Conservation (phyloP, 441 rosid species). For the Mallotus repandus region DNA sequence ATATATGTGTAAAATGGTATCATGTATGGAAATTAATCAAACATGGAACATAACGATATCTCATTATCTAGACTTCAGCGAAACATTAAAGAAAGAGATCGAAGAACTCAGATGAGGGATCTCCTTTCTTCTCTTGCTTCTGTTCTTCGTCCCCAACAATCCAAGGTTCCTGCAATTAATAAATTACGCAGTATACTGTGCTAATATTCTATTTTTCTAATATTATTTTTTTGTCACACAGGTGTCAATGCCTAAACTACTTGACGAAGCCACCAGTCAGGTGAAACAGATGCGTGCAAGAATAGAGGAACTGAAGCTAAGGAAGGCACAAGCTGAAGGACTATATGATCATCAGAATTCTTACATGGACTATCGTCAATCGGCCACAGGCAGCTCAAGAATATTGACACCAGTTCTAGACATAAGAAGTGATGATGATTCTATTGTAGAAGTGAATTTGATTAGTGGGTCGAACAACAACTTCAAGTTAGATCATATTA, state of each 20-base stretch:
- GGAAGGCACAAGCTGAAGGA: slow-evolving; percentile 14
- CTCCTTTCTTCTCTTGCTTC: slow-evolving; percentile 30
- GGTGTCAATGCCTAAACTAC: slow-evolving; percentile 27
- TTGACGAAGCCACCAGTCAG: slow-evolving; percentile 31
- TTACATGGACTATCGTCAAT: background rate
- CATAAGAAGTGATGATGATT: slow-evolving; percentile 12
- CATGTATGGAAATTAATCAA: too few species aligned
- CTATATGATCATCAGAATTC: background rate
- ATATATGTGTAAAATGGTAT: too few species aligned
- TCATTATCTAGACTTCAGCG: slow-evolving; percentile 23
- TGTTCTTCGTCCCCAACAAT: slow-evolving; percentile 8
- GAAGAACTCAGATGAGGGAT: slow-evolving; percentile 35
- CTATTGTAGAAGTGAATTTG: slow-evolving; percentile 31
- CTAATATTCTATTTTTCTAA: background rate
- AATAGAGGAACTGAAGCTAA: slow-evolving; percentile 21
- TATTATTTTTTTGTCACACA: background rate
- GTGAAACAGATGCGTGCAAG: slow-evolving; percentile 31
- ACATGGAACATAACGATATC: background rate
- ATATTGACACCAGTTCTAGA: slow-evolving; percentile 19
- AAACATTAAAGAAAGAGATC: slow-evolving; percentile 34
- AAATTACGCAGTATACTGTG: too few species aligned
- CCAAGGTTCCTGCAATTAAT: background rate
- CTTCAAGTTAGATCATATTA: slow-evolving; percentile 25
- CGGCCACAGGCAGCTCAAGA: background rate
- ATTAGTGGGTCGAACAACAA: slow-evolving; percentile 18